Evolutionary conservation across 352 stramenopile genomes (phyloP).

Genomic region (Pythium graminicola): DNA sequence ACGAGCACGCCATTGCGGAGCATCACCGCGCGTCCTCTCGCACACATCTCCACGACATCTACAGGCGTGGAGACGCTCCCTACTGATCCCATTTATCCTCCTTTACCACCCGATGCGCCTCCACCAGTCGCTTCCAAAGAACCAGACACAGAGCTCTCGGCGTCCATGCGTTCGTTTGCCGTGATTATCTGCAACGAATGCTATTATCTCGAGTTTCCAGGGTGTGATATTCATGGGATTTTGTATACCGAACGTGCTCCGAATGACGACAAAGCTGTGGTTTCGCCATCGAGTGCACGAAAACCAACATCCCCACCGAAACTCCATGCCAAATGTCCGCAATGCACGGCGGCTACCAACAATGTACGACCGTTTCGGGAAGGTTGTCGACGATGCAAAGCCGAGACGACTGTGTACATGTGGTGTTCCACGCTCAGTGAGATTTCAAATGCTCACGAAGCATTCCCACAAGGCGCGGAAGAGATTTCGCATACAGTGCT

Average conservation of each 20-base stretch:
- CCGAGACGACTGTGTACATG: constrained; percentile 57
- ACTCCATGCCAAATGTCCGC: constrained; percentile 76
- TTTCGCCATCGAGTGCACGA: not conserved
- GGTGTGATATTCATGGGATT: constrained; percentile 78
- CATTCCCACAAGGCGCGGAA: constrained; percentile 52
- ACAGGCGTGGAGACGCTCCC: constrained; percentile 10
- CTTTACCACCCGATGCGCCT: not conserved
- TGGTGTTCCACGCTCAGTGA: constrained; percentile 65
- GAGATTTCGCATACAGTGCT: constrained; percentile 74
- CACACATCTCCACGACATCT: constrained; percentile 18
- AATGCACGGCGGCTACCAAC: constrained; percentile 72
- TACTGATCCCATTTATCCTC: not conserved
- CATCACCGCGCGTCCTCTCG: constrained; percentile 24
- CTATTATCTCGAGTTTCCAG: constrained; percentile 84
- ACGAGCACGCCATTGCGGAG: constrained; percentile 20
- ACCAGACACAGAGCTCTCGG: constrained; percentile 17
- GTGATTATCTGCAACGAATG: constrained; percentile 78
- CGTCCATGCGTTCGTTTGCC: constrained; percentile 57
- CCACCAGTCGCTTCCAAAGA: not conserved
- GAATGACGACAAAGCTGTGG: constrained; percentile 4
- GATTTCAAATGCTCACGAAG: constrained; percentile 55
- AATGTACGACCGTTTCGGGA: constrained; percentile 81
- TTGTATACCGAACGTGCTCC: constrained; percentile 69
- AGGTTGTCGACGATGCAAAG: constrained; percentile 78
- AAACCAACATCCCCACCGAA: not conserved